A percentile compares a stretch with the other conserved stretches of the same genome.
Evolutionary conservation across 148 eudicot genomes (phyloP).

Genomic region (Cornus kousa): DNA sequence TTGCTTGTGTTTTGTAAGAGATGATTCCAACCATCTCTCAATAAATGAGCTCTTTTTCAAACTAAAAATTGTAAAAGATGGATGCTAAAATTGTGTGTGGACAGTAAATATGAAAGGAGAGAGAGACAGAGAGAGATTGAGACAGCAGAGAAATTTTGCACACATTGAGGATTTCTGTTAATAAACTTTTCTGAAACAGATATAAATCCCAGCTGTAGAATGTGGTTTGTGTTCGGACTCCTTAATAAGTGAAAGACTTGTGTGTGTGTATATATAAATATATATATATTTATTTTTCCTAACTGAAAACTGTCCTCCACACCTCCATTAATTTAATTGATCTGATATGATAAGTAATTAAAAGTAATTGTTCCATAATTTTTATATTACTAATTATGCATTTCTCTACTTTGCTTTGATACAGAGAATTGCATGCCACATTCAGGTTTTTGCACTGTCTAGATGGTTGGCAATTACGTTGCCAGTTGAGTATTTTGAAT

Average conservation of each 20-base stretch:
- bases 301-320: neutral
- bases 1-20: no score
- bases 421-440: constrained; percentile 88
- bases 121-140: neutral
- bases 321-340: neutral
- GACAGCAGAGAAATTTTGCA: neutral
- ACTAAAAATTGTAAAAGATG: no score
- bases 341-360: neutral
- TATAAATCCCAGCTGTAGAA: neutral
- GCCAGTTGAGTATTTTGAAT: constrained; percentile 83
- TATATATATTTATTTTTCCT: neutral
- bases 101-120: no score
- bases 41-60: no score
- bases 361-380: neutral
- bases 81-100: no score
- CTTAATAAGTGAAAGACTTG: neutral
- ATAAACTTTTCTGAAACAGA: neutral
- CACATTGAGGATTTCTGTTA: neutral
- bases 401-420: constrained; percentile 11
- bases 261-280: no score
- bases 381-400: neutral
- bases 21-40: no score
- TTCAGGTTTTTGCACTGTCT: constrained; percentile 84
- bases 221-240: neutral
- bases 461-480: constrained; percentile 72